Conservation (phyloP, 768 basidiomycete species). For the Naematelia aurantialba region DNA sequence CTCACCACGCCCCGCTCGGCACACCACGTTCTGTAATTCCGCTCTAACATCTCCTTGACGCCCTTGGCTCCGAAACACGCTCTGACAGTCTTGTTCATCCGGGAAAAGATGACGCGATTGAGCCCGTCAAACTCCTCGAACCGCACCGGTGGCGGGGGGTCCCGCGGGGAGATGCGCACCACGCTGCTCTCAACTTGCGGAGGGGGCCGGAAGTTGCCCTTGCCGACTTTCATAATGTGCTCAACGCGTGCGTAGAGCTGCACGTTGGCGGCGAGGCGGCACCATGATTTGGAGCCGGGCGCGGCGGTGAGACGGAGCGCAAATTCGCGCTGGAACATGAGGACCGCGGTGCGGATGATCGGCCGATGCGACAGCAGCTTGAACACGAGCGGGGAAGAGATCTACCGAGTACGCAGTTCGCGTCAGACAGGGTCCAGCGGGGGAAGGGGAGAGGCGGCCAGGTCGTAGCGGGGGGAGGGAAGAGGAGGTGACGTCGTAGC, state of each 20-base stretch:
- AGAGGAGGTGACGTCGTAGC: background rate
- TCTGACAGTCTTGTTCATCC: constrained; percentile 84
- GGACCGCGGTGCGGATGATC: constrained; percentile 84
- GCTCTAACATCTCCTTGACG: constrained; percentile 88
- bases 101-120: constrained; percentile 79
- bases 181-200: constrained; percentile 92
- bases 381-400: constrained; percentile 96
- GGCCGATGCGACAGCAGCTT: constrained; percentile 94
- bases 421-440: constrained; percentile 5
- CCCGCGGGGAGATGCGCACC: constrained; percentile 81
- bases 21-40: constrained; percentile 89
- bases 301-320: constrained; percentile 84
- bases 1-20: constrained; percentile 60
- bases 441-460: background rate
- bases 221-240: constrained; percentile 91
- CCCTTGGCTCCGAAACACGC: constrained; percentile 87
- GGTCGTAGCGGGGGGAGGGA: background rate
- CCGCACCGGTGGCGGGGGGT: constrained; percentile 90
- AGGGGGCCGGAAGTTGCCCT: constrained; percentile 93
- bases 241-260: constrained; percentile 97
- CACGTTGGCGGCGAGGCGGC: constrained; percentile 89
- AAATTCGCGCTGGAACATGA: constrained; percentile 99
- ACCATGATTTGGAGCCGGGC: constrained; percentile 83
- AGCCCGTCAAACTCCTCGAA: constrained; percentile 98
- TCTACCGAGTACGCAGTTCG: no score